Percentiles rank a stretch among this genome's conserved stretches.
phyloP scores from a whole-genome alignment of 768 basidiomycete genomes.

The Coprinopsis marcescibilis region DNA sequence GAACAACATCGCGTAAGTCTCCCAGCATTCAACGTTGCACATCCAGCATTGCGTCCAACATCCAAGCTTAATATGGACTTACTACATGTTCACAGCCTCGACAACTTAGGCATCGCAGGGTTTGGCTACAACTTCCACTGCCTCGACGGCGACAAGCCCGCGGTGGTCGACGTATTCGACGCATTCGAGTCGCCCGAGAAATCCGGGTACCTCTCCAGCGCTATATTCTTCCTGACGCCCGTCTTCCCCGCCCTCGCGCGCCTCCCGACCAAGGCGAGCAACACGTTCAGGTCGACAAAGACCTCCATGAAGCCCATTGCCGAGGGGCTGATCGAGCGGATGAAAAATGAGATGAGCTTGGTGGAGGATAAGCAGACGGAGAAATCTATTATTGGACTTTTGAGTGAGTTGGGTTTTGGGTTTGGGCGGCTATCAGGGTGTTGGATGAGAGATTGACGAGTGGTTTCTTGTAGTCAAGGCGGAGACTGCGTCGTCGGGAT shows the following conservation, averaged over 20 bases:
- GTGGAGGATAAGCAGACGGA: slow-evolving; percentile 21
- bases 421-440: background rate
- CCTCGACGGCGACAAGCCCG: slow-evolving; percentile 40
- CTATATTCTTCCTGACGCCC: slow-evolving; percentile 31
- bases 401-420: slow-evolving; percentile 21
- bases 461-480: slow-evolving; percentile 25
- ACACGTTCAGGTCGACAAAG: slow-evolving; percentile 25
- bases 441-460: background rate
- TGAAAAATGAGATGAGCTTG: slow-evolving; percentile 26
- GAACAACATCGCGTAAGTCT: slow-evolving; percentile 40
- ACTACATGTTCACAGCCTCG: slow-evolving; percentile 44
- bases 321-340: slow-evolving; percentile 30
- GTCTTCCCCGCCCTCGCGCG: slow-evolving; percentile 29
- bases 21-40: too few relatives aligned
- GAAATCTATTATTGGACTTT: slow-evolving; percentile 35
- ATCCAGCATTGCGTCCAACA: too few relatives aligned
- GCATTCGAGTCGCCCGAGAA: slow-evolving; percentile 23
- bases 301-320: slow-evolving; percentile 35
- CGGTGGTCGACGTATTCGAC: slow-evolving; percentile 37
- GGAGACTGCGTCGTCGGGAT: slow-evolving; percentile 22
- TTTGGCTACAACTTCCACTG: slow-evolving; percentile 54
- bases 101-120: slow-evolving; percentile 53
- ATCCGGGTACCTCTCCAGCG: slow-evolving; percentile 20
- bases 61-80: background rate
- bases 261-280: slow-evolving; percentile 30